phyloP scores from a whole-genome alignment of 2,329 filamentous ascomycete species.

The Fusarium sp. region DNA sequence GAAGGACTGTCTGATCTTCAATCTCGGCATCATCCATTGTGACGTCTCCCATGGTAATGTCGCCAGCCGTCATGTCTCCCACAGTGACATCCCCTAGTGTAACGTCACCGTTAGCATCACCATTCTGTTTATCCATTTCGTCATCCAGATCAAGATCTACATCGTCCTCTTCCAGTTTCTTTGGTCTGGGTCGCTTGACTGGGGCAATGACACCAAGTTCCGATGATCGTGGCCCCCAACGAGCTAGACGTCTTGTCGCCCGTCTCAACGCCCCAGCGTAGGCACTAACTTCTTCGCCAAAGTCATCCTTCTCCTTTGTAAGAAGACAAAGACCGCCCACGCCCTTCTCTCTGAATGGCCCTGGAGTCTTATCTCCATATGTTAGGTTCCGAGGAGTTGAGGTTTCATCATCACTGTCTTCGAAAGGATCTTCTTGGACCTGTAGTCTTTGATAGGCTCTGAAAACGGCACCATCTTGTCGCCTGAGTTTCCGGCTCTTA shows the following conservation, averaged over 20 bases:
- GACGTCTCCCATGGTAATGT: slow-evolving; percentile 51
- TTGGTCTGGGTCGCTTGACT: slow-evolving; percentile 54
- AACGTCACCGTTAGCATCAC: slow-evolving; percentile 52
- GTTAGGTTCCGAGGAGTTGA: slow-evolving; percentile 48
- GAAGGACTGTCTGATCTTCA: slow-evolving; percentile 55
- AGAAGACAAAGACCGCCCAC: slow-evolving; percentile 73
- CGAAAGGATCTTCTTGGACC: slow-evolving; percentile 63
- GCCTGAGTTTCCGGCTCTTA: slow-evolving; percentile 68
- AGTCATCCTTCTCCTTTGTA: slow-evolving; percentile 73
- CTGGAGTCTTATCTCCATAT: slow-evolving; percentile 45
- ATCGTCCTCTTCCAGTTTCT: slow-evolving; percentile 41
- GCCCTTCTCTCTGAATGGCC: slow-evolving; percentile 64
- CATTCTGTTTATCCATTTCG: slow-evolving; percentile 39
- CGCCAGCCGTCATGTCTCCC: slow-evolving; percentile 47
- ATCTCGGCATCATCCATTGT: slow-evolving; percentile 65
- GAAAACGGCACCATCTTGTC: slow-evolving; percentile 73
- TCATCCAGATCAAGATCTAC: slow-evolving; percentile 43
- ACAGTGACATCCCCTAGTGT: slow-evolving; percentile 52
- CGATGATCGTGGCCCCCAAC: slow-evolving; percentile 68
- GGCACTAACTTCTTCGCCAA: slow-evolving; percentile 76
- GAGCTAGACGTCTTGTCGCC: slow-evolving; percentile 70
- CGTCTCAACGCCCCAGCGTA: slow-evolving; percentile 75
- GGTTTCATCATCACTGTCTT: slow-evolving; percentile 72
- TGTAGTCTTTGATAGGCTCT: slow-evolving; percentile 73
- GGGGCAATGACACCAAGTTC: slow-evolving; percentile 60